Evolutionary conservation across 805 yeast genomes (phyloP), one percentile per base, ranked within the genome.

Genomic region (Schwanniomyces yamadae): DNA sequence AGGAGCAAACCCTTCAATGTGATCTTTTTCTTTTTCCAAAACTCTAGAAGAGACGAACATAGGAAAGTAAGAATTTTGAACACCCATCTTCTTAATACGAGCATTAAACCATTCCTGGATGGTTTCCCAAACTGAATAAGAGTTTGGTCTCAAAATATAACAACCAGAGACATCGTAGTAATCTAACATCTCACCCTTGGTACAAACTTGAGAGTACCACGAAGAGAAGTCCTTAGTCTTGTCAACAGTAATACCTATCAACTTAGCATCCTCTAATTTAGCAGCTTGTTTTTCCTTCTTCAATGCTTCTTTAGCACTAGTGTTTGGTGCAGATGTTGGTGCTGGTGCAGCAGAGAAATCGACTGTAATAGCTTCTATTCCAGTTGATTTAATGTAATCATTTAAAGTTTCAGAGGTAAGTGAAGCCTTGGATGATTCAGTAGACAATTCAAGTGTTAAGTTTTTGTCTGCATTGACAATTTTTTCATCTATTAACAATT

Each of bases 111-210:
- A 93, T 50, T 68, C 71, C 70, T 90, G 98, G 57, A 93, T 91
- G 42, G 73, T 69, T 73, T 93, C 99, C 99, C 99, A 93, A 42
- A 93, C 80, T 40, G 82, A 69, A 64, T 88, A 93, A 7, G 98
- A 90, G 50, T 90, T 85, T 38, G 99, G 99, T 68, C 97, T 84
- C 75, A 93, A 72, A 55, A 93, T 93, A 66, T 93, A 93, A 73
- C 99, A 93, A 52, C 99, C 99, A 34, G 97, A 89, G 34, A 93
- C 98, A 59, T 95, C 99, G 59, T 93, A 93, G 73, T 93, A 93
- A 62, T 95, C 99, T 54, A 93, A 76, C 96, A 95, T 87, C 66
- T 93, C 99, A 66, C 96, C 95, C 69, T 93, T 93, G 55, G 95
- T 85, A 48, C 90, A 76, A 41, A 95, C 83, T 72, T 93, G 99